These are phyloP conservation scores for Trichoderma atroviride DNA, from an alignment of 2,329 filamentous ascomycete species.

Conservation along the genomic window DNA sequence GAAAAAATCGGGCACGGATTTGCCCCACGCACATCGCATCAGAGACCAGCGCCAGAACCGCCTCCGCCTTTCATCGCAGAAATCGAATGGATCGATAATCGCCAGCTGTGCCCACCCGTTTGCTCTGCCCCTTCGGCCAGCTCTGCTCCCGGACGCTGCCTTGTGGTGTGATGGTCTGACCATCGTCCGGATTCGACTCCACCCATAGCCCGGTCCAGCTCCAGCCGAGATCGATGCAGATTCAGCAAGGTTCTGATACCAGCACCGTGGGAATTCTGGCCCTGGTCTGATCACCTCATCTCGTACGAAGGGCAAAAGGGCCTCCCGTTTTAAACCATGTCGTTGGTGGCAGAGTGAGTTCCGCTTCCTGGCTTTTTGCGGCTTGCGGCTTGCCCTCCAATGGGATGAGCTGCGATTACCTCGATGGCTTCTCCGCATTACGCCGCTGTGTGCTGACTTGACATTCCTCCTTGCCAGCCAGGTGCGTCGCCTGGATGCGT, in stretches of 20 bases:
- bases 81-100: conserved; percentile 21
- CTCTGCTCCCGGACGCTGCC: conserved; percentile 21
- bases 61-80: conserved; percentile 9
- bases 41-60: neutral
- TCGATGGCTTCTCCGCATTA: neutral
- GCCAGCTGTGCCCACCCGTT: conserved; percentile 4
- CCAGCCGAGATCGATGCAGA: conserved; percentile 26
- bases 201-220: conserved; percentile 20
- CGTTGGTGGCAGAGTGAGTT: conserved; percentile 53
- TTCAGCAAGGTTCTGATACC: conserved; percentile 14
- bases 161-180: conserved; percentile 28
- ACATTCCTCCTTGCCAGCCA: conserved; percentile 47
- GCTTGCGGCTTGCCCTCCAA: neutral
- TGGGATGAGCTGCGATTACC: neutral
- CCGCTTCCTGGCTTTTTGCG: neutral
- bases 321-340: conserved; percentile 40
- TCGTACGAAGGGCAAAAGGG: conserved; percentile 1
- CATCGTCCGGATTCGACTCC: conserved; percentile 20
- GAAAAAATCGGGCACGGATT: conserved; percentile 21
- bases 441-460: conserved; percentile 4
- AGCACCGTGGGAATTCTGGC: conserved; percentile 12
- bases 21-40: conserved; percentile 17
- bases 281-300: conserved; percentile 20
- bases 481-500: conserved; percentile 64
- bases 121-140: conserved; percentile 16